Percentiles rank a stretch among this genome's conserved stretches.
Evolutionary conservation across 1,284 basidiomycete genomes (phyloP).

Genomic region (Coniophora puteana): DNA sequence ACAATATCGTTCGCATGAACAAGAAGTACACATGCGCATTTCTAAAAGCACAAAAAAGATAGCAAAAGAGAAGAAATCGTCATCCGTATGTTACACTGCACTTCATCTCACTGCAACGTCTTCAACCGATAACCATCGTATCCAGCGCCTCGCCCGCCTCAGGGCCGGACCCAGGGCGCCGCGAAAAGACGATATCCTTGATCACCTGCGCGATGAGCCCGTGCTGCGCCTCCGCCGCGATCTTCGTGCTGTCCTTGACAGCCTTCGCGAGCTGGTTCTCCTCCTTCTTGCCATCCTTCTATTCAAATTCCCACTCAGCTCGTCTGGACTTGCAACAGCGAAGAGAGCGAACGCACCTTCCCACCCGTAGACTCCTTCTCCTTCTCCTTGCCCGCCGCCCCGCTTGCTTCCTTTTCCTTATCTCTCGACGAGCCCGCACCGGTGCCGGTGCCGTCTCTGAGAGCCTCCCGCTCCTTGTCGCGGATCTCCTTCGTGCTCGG

Average conservation of each 20-base stretch:
- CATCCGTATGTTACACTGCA: too few relatives aligned
- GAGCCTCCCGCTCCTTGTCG: too few relatives aligned
- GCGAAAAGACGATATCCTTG: constrained; percentile 83
- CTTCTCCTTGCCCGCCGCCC: constrained; percentile 24
- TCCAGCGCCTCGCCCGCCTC: constrained; percentile 31
- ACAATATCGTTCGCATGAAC: too few relatives aligned
- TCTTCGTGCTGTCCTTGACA: constrained; percentile 83
- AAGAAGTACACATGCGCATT: too few relatives aligned
- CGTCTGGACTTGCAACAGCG: neutral
- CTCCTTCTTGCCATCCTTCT: constrained; percentile 72
- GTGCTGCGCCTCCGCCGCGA: constrained; percentile 87
- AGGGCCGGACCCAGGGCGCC: constrained; percentile 41
- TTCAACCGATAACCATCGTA: constrained; percentile 32
- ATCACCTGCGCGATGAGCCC: constrained; percentile 87
- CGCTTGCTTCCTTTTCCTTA: too few relatives aligned
- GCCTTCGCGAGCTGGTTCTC: constrained; percentile 77
- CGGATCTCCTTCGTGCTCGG: constrained; percentile 51
- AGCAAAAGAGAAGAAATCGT: too few relatives aligned
- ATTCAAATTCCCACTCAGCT: constrained; percentile 2
- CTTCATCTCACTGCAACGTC: too few relatives aligned
- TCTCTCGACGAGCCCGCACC: neutral
- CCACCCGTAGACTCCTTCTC: constrained; percentile 33
- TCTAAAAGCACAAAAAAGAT: too few relatives aligned
- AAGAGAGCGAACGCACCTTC: constrained; percentile 15
- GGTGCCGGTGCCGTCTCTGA: too few relatives aligned